Conservation (phyloP, 2,329 filamentous ascomycete species). For the Dactylellina cionopaga region DNA sequence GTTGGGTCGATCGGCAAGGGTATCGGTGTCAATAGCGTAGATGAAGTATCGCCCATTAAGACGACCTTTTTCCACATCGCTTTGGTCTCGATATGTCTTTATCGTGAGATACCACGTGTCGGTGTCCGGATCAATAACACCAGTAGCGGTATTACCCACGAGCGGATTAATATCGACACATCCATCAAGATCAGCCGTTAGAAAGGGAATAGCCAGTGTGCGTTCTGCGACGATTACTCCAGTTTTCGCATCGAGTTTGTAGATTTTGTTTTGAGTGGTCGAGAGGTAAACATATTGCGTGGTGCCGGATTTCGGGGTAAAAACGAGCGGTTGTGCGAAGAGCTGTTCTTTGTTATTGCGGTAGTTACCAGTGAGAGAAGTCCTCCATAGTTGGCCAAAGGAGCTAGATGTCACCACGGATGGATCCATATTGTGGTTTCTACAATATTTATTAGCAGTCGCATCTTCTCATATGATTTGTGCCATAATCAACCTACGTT, state of each 20-base stretch:
- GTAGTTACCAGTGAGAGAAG: slow-evolving; percentile 66
- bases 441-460: slow-evolving; percentile 50
- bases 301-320: slow-evolving; percentile 64
- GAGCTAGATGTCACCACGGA: slow-evolving; percentile 67
- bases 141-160: slow-evolving; percentile 65
- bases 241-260: slow-evolving; percentile 68
- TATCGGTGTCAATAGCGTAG: slow-evolving; percentile 64
- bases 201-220: slow-evolving; percentile 65
- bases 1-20: slow-evolving; percentile 61
- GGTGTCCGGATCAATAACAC: slow-evolving; percentile 66
- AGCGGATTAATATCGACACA: slow-evolving; percentile 65
- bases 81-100: slow-evolving; percentile 64
- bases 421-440: slow-evolving; percentile 73
- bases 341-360: slow-evolving; percentile 66
- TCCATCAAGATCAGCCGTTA: slow-evolving; percentile 64
- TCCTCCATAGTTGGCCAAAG: slow-evolving; percentile 69
- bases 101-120: slow-evolving; percentile 65
- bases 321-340: slow-evolving; percentile 66
- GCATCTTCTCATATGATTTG: not conserved
- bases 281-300: slow-evolving; percentile 68
- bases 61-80: slow-evolving; percentile 60
- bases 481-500: slow-evolving; percentile 55
- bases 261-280: slow-evolving; percentile 69
- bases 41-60: slow-evolving; percentile 63
- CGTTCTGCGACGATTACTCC: slow-evolving; percentile 65